Conservation (phyloP, 306 rosid genomes). For the Inga laurina region DNA sequence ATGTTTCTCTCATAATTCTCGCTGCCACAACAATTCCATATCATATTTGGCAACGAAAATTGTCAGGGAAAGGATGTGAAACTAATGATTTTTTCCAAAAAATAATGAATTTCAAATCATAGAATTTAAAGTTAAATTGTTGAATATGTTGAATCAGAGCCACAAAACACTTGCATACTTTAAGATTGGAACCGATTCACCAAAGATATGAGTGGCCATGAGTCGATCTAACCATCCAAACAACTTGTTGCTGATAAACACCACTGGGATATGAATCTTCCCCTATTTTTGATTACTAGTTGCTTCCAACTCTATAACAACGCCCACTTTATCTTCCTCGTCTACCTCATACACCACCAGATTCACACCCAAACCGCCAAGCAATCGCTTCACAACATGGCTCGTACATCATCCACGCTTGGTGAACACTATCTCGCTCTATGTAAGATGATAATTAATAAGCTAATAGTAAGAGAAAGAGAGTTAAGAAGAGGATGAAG, state of each 20-base stretch:
- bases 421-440: constrained; percentile 44
- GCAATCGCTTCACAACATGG: constrained; percentile 61
- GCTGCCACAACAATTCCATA: too few species aligned
- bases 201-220: constrained; percentile 72
- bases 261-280: constrained; percentile 51
- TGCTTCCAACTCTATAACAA: constrained; percentile 40
- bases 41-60: too few species aligned
- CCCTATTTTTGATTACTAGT: constrained; percentile 2
- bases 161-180: constrained; percentile 69
- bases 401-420: constrained; percentile 66
- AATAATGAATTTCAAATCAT: too few species aligned
- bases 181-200: constrained; percentile 63
- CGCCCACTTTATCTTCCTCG: constrained; percentile 46
- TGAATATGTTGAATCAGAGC: constrained; percentile 40
- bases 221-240: constrained; percentile 67
- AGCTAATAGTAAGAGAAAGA: too few species aligned
- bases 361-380: constrained; percentile 55
- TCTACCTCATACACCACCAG: constrained; percentile 59
- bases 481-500: too few species aligned
- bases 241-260: constrained; percentile 57
- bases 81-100: too few species aligned
- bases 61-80: too few species aligned
- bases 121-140: too few species aligned
- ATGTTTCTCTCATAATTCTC: too few species aligned
- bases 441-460: too few species aligned